phyloP scores from a whole-genome alignment of 2,329 filamentous ascomycete genomes.

The Sporothrix brunneoviolacea region DNA sequence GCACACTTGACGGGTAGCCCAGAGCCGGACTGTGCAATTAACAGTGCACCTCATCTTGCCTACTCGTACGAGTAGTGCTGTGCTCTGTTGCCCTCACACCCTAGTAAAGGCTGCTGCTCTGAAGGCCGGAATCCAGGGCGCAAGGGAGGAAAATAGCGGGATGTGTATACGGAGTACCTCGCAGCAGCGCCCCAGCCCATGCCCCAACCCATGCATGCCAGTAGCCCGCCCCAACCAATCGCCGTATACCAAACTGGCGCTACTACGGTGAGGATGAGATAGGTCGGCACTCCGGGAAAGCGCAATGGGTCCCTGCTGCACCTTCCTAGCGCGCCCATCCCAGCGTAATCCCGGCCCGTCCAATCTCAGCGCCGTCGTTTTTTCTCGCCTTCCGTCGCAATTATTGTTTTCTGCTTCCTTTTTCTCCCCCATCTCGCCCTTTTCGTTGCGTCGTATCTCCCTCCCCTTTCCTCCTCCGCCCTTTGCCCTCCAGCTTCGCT shows the following conservation, averaged over 20 bases:
- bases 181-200: too few species aligned
- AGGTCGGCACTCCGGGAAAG: background rate
- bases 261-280: background rate
- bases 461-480: background rate
- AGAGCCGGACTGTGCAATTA: too few species aligned
- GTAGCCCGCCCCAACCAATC: background rate
- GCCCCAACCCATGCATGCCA: too few species aligned
- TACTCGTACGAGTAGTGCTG: too few species aligned
- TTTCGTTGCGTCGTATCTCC: background rate
- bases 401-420: background rate
- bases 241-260: background rate
- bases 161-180: too few species aligned
- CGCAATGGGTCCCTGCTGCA: background rate
- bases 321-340: background rate
- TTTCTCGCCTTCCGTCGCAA: background rate
- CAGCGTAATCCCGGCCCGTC: background rate
- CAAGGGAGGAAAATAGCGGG: too few species aligned
- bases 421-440: background rate
- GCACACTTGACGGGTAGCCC: too few species aligned
- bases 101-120: too few species aligned
- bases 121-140: too few species aligned
- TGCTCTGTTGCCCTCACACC: too few species aligned
- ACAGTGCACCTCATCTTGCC: too few species aligned
- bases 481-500: background rate
- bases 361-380: conserved; percentile 1